These are phyloP conservation scores for Amauroascus verrucosus DNA, from an alignment of 2,329 filamentous ascomycete species.

Conservation along the genomic window DNA sequence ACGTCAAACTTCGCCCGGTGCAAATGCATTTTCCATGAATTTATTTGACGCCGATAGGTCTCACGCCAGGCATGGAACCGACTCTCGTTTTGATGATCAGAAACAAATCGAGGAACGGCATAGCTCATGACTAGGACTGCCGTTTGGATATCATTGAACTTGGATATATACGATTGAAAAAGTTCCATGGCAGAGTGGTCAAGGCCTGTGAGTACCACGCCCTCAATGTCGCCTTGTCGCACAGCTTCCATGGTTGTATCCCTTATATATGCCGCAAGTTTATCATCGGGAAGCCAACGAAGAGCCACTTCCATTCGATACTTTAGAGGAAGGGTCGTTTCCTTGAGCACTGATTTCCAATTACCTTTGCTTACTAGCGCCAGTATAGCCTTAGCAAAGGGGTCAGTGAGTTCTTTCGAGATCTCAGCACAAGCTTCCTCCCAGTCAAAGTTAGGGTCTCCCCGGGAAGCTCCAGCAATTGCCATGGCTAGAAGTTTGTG, in stretches of 20 bases:
- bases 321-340: constrained; percentile 48
- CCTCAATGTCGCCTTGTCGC: constrained; percentile 49
- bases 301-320: constrained; percentile 54
- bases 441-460: constrained; percentile 46
- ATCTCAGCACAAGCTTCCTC: constrained; percentile 53
- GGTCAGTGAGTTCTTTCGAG: constrained; percentile 51
- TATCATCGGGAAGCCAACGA: constrained; percentile 39
- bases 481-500: constrained; percentile 48
- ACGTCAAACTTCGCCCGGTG: constrained; percentile 51
- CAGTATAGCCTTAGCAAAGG: constrained; percentile 52
- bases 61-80: constrained; percentile 52
- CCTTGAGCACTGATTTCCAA: constrained; percentile 49
- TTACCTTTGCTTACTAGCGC: constrained; percentile 50
- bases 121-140: constrained; percentile 51
- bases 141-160: constrained; percentile 52
- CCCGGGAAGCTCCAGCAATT: constrained; percentile 37
- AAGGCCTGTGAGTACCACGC: constrained; percentile 52
- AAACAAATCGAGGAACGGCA: constrained; percentile 49
- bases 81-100: constrained; percentile 41
- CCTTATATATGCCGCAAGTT: constrained; percentile 44
- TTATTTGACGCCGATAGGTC: constrained; percentile 51
- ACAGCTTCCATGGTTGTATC: constrained; percentile 44
- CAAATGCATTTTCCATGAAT: constrained; percentile 51
- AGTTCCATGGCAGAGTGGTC: constrained; percentile 49
- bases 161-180: constrained; percentile 50